These are phyloP conservation scores for Lipomyces orientalis DNA, from an alignment of 805 yeast species.

Conservation along the genomic window DNA sequence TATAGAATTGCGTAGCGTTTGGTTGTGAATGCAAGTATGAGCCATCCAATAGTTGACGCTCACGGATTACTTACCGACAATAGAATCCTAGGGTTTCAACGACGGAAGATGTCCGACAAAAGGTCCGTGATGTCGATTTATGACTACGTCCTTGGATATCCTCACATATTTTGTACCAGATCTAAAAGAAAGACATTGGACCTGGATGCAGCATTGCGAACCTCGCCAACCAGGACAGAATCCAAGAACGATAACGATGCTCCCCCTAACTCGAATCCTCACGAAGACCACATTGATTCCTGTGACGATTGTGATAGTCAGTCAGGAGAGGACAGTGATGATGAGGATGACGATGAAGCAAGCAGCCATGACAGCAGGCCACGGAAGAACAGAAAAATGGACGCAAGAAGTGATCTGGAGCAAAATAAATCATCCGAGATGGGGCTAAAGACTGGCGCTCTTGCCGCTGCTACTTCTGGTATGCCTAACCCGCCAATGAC, in stretches of 20 bases:
- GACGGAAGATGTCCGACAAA: slow-evolving; percentile 70
- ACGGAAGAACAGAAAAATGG: neutral
- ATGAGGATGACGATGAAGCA: slow-evolving; percentile 20
- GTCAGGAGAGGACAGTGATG: slow-evolving; percentile 28
- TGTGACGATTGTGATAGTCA: neutral
- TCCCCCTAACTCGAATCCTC: neutral
- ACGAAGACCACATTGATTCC: neutral
- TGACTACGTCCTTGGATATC: neutral
- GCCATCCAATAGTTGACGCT: neutral
- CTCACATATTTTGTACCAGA: slow-evolving; percentile 1
- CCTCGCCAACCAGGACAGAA: neutral
- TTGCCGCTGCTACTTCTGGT: slow-evolving; percentile 13
- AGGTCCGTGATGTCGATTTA: slow-evolving; percentile 62
- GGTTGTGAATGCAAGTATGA: slow-evolving; percentile 38
- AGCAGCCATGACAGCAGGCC: slow-evolving; percentile 3
- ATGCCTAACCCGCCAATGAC: slow-evolving; percentile 16
- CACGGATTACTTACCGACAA: slow-evolving; percentile 50
- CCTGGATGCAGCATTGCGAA: neutral
- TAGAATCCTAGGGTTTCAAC: slow-evolving; percentile 73
- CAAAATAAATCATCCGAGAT: neutral
- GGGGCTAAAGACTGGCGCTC: slow-evolving; percentile 1
- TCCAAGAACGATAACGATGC: neutral
- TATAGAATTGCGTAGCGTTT: slow-evolving; percentile 44
- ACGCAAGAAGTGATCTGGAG: slow-evolving; percentile 12
- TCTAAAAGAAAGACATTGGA: neutral